phyloP scores from a whole-genome alignment of 2,329 filamentous ascomycete species.

The Bipolaris sorokiniana region DNA sequence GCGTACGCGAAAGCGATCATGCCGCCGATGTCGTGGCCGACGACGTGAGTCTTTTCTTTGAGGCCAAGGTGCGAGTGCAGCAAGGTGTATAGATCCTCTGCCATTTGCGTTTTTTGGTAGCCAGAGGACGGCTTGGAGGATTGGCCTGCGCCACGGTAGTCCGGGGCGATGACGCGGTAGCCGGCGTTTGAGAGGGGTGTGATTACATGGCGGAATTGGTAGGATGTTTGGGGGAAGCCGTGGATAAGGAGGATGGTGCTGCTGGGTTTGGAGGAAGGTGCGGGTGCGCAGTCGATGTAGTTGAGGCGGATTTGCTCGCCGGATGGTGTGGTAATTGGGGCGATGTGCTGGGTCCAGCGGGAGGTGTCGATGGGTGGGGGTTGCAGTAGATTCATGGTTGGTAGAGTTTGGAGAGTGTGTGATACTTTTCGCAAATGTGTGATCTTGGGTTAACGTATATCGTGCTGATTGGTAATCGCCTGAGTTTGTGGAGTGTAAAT shows the following conservation, averaged over 20 bases:
- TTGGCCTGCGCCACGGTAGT: slow-evolving; percentile 51
- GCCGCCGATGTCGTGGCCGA: slow-evolving; percentile 58
- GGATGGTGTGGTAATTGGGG: not conserved
- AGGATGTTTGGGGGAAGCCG: slow-evolving; percentile 57
- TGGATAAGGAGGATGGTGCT: slow-evolving; percentile 52
- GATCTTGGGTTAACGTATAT: not conserved
- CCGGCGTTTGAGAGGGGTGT: slow-evolving; percentile 42
- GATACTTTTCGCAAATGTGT: too few species aligned
- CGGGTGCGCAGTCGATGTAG: not conserved
- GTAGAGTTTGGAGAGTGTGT: not conserved
- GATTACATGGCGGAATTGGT: slow-evolving; percentile 48
- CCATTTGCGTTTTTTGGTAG: slow-evolving; percentile 53
- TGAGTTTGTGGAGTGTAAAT: not conserved
- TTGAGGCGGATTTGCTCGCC: not conserved
- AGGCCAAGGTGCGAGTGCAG: slow-evolving; percentile 39
- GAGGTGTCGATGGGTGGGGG: not conserved
- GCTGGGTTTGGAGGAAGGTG: not conserved
- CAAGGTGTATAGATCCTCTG: slow-evolving; percentile 48
- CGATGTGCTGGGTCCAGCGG: slow-evolving; percentile 3
- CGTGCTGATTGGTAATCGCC: not conserved
- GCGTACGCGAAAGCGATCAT: slow-evolving; percentile 56
- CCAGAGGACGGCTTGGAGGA: slow-evolving; percentile 47
- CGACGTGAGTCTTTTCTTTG: slow-evolving; percentile 50
- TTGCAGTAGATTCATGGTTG: not conserved
- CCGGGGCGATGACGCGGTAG: slow-evolving; percentile 51